These are phyloP conservation scores for Xylaria arbuscula DNA, from an alignment of 2,329 filamentous ascomycete species.

Conservation along the genomic window DNA sequence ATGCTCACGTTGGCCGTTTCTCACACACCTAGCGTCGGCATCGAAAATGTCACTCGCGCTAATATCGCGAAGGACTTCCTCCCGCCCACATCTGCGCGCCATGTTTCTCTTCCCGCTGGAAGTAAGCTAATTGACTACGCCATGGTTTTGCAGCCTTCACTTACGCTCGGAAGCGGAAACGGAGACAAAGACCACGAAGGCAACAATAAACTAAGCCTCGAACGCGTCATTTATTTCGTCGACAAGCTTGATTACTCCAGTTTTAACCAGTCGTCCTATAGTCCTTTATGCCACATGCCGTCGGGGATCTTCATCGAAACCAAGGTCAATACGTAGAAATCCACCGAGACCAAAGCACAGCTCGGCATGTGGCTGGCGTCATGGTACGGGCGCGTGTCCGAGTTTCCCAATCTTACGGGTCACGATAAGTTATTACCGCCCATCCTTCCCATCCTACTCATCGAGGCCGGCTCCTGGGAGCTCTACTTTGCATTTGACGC, in stretches of 20 bases:
- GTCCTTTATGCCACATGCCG: background rate
- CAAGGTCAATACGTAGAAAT: background rate
- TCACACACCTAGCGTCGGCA: background rate
- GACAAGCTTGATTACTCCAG: background rate
- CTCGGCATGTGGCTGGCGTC: conserved; percentile 19
- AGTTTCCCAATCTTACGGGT: background rate
- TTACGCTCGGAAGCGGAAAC: too few species aligned
- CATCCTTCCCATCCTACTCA: conserved; percentile 7
- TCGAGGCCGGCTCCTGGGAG: background rate
- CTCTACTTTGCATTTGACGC: conserved; percentile 9
- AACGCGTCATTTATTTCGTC: background rate
- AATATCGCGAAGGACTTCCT: conserved; percentile 14
- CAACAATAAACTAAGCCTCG: background rate
- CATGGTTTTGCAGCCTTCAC: background rate
- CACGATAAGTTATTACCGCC: background rate
- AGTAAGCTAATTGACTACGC: conserved; percentile 1
- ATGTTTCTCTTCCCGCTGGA: background rate
- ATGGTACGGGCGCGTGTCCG: conserved; percentile 5
- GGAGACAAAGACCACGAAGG: too few species aligned
- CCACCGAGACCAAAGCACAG: background rate
- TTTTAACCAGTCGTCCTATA: conserved; percentile 21
- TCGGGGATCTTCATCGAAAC: conserved; percentile 9
- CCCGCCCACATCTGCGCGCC: background rate
- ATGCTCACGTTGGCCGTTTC: background rate
- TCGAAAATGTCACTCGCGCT: conserved; percentile 16